A percentile compares a stretch with the other conserved stretches of the same genome.
phyloP scores from a whole-genome alignment of 768 basidiomycete species.

The Leccinum fibrillosum region DNA sequence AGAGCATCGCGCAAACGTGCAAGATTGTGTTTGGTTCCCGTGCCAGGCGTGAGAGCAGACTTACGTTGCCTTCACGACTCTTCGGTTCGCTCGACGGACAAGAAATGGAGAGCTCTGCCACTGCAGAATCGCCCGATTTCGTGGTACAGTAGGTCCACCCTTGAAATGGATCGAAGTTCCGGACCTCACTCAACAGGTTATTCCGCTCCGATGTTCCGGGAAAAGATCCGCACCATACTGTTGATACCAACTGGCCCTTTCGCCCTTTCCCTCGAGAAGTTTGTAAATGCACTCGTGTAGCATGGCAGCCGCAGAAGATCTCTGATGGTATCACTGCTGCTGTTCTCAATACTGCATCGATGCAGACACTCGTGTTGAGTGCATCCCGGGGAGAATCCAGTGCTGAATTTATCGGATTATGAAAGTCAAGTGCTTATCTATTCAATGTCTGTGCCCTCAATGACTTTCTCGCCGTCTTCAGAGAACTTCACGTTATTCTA shows the following conservation, averaged over 20 bases:
- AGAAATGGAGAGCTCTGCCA: background rate
- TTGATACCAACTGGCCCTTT: background rate
- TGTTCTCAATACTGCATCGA: background rate
- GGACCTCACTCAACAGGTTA: background rate
- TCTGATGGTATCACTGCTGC: background rate
- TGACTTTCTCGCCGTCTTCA: slow-evolving; percentile 67
- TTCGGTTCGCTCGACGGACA: background rate
- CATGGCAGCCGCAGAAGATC: background rate
- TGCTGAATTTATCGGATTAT: background rate
- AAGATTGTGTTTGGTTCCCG: background rate
- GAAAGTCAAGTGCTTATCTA: slow-evolving; percentile 1
- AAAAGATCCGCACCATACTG: background rate
- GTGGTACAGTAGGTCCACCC: background rate
- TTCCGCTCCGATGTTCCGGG: background rate
- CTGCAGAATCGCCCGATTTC: background rate
- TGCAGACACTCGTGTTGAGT: background rate
- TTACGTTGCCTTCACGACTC: background rate
- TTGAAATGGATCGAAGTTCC: background rate
- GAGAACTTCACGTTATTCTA: slow-evolving; percentile 79
- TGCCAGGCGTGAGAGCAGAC: background rate
- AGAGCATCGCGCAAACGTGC: background rate
- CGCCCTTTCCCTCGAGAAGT: background rate
- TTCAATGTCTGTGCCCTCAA: slow-evolving; percentile 46
- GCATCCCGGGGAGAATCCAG: background rate
- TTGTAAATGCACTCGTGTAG: background rate